Conservation (phyloP, 2,329 filamentous ascomycete species). For the Ophiostoma montium region DNA sequence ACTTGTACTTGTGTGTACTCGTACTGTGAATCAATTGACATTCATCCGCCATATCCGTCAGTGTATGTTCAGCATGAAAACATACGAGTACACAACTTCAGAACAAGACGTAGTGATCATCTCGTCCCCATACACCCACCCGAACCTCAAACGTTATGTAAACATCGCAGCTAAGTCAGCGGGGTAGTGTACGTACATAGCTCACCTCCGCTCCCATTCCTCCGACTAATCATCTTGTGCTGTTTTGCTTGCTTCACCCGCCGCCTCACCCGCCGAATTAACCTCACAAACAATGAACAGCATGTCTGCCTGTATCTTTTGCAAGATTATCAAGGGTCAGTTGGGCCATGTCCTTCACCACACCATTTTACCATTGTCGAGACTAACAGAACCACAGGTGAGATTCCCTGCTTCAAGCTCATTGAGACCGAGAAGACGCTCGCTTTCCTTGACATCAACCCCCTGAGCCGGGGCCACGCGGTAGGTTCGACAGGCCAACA, state of each 20-base stretch:
- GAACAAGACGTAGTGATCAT: too few species aligned
- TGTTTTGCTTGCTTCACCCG: too few species aligned
- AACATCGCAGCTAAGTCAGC: not conserved
- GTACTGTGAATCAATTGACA: too few species aligned
- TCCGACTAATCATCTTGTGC: not conserved
- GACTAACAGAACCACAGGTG: slow-evolving; percentile 40
- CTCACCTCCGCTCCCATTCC: not conserved
- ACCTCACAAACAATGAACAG: slow-evolving; percentile 17
- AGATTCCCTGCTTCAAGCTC: slow-evolving; percentile 94
- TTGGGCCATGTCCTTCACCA: not conserved
- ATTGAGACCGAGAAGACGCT: slow-evolving; percentile 87
- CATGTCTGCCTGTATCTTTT: slow-evolving; percentile 79
- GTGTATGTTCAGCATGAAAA: too few species aligned
- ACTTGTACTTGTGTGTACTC: too few species aligned
- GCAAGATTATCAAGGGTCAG: slow-evolving; percentile 88
- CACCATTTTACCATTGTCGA: not conserved
- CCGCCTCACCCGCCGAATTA: too few species aligned
- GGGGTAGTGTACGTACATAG: slow-evolving; percentile 1
- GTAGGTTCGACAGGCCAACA: slow-evolving; percentile 34
- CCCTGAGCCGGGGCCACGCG: slow-evolving; percentile 75
- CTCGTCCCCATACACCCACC: too few species aligned
- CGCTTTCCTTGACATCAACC: slow-evolving; percentile 93
- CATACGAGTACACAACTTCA: too few species aligned
- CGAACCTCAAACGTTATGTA: not conserved
- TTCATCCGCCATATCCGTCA: too few species aligned